Conservation (phyloP, 1,139 yeast genomes). For the Pichia sp. region DNA sequence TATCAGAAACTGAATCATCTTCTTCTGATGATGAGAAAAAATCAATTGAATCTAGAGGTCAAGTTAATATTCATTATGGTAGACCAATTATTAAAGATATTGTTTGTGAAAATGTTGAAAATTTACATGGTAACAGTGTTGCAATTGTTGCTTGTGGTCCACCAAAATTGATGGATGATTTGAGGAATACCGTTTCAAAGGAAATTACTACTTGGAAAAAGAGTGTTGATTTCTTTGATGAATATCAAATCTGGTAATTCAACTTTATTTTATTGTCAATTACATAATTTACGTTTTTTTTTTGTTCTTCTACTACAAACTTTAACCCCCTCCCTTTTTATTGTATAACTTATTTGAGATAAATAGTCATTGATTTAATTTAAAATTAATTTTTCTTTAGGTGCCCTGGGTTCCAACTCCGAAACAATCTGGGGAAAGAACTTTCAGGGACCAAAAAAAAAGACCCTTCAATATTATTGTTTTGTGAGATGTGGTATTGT, state of each 20-base stretch:
- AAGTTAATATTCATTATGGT: conserved; percentile 30
- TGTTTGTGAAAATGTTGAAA: conserved; percentile 30
- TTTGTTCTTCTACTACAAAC: too few relatives aligned
- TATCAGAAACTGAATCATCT: conserved; percentile 1
- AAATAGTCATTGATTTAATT: too few relatives aligned
- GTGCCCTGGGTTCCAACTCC: too few relatives aligned
- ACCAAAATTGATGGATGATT: conserved; percentile 37
- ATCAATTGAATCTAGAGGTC: neutral
- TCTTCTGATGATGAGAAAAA: neutral
- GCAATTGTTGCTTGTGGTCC: conserved; percentile 40
- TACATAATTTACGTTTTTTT: neutral
- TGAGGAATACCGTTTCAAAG: conserved; percentile 16
- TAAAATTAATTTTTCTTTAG: too few relatives aligned
- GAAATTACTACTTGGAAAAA: conserved; percentile 12
- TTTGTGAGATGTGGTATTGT: too few relatives aligned
- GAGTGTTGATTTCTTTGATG: conserved; percentile 23
- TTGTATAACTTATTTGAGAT: too few relatives aligned
- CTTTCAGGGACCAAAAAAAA: too few relatives aligned
- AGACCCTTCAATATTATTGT: too few relatives aligned
- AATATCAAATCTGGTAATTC: conserved; percentile 18
- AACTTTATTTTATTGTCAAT: neutral
- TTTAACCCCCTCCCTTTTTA: too few relatives aligned
- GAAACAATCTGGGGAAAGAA: too few relatives aligned
- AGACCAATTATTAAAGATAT: conserved; percentile 36
- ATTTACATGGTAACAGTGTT: conserved; percentile 30